Percentiles rank a stretch among this genome's conserved stretches.
Conservation (phyloP, 306 rosid species). For the Vigna angularis region DNA sequence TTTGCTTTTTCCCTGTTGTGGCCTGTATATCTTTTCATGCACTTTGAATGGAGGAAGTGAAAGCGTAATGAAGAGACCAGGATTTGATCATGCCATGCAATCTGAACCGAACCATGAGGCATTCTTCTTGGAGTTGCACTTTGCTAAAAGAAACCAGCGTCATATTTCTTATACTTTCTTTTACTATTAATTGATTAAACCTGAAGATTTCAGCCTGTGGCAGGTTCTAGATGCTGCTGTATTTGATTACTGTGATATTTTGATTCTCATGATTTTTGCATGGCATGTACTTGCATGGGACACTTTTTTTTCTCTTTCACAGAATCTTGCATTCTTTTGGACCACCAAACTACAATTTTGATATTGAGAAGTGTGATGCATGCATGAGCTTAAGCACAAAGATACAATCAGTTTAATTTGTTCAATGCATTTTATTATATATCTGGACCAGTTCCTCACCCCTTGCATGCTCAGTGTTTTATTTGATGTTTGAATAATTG, state of each 20-base stretch:
- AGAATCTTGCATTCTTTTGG: constrained; percentile 20
- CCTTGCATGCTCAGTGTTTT: background rate
- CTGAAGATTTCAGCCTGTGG: background rate
- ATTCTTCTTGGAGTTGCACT: background rate
- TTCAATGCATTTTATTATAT: background rate
- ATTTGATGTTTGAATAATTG: constrained; percentile 40
- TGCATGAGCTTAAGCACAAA: constrained; percentile 33
- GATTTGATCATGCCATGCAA: constrained; percentile 28
- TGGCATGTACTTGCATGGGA: constrained; percentile 32
- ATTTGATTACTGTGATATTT: background rate
- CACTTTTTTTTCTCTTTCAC: background rate
- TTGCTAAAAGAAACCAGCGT: constrained; percentile 7
- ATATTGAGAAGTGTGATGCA: constrained; percentile 9
- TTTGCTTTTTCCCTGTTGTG: constrained; percentile 13
- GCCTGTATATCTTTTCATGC: constrained; percentile 5
- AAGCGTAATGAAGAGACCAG: background rate
- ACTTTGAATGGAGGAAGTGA: background rate
- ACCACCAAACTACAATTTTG: background rate
- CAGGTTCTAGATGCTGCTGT: constrained; percentile 8
- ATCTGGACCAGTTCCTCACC: background rate
- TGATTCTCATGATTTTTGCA: background rate
- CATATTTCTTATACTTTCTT: background rate
- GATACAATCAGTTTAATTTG: constrained; percentile 20
- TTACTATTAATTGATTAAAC: background rate
- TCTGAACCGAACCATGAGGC: constrained; percentile 6